Evolutionary conservation across 257 asterid species (phyloP).

Genomic region (Nyctanthes arbortristis): DNA sequence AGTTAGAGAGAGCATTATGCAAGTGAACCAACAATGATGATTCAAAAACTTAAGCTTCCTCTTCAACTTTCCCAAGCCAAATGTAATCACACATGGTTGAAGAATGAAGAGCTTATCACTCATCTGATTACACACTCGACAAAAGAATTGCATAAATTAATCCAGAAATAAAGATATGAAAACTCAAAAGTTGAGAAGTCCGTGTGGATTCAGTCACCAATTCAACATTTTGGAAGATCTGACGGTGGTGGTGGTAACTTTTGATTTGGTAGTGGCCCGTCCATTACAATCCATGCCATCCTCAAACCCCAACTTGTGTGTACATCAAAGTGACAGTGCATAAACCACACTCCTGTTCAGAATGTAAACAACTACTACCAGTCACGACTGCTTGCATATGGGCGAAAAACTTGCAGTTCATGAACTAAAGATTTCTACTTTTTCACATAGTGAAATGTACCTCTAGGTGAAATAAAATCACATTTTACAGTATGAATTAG

Average conservation of each 20-base stretch:
- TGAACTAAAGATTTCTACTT: not conserved
- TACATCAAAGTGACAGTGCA: slow-evolving; percentile 72
- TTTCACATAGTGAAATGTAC: not conserved
- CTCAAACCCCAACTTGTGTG: slow-evolving; percentile 78
- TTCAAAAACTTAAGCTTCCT: not conserved
- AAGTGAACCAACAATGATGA: not conserved
- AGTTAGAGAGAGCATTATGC: not conserved
- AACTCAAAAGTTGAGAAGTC: slow-evolving; percentile 15
- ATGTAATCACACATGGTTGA: slow-evolving; percentile 2
- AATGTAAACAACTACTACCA: slow-evolving; percentile 6
- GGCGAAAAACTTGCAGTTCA: not conserved
- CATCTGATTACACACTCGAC: slow-evolving; percentile 2
- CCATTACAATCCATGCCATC: slow-evolving; percentile 69
- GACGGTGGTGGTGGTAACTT: slow-evolving; percentile 66
- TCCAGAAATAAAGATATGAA: slow-evolving; percentile 7
- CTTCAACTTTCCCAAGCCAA: slow-evolving; percentile 1
- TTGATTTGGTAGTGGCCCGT: slow-evolving; percentile 51
- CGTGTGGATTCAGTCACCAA: slow-evolving; percentile 8
- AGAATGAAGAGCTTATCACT: slow-evolving; percentile 9
- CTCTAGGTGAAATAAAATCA: not conserved
- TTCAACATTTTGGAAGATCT: slow-evolving; percentile 70
- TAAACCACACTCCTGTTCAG: slow-evolving; percentile 62
- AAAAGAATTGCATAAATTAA: not conserved
- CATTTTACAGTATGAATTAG: not conserved
- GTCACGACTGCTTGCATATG: not conserved